phyloP scores from a whole-genome alignment of 441 rosid species.

The Capsella rubella region DNA sequence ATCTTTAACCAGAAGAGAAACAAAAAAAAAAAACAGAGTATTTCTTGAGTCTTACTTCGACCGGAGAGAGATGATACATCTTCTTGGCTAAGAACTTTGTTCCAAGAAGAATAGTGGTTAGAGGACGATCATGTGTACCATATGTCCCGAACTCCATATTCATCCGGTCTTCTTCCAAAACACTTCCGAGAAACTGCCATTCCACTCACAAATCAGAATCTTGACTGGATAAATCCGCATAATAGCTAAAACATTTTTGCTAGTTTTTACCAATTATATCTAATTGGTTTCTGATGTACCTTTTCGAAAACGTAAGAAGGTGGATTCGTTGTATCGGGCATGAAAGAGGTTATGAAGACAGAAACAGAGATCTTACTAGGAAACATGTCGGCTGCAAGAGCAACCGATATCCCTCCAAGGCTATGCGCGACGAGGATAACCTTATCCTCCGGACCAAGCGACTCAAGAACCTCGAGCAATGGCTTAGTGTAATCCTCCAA shows the following conservation, averaged over 20 bases:
- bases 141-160: conserved; percentile 11
- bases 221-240: neutral
- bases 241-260: neutral
- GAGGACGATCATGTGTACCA: conserved; percentile 29
- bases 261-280: no score
- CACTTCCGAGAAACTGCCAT: neutral
- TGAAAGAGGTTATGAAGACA: conserved; percentile 63
- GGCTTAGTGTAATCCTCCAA: conserved; percentile 55
- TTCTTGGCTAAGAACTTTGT: conserved; percentile 31
- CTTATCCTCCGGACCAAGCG: conserved; percentile 47
- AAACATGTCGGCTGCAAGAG: conserved; percentile 67
- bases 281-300: conserved; percentile 17
- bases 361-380: conserved; percentile 61
- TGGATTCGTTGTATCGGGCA: conserved; percentile 56
- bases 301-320: conserved; percentile 32
- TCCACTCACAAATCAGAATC: neutral
- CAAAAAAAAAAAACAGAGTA: neutral
- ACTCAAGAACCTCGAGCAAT: conserved; percentile 54
- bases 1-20: neutral
- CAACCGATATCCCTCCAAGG: conserved; percentile 57
- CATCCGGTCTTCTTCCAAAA: conserved; percentile 6
- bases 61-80: conserved; percentile 36
- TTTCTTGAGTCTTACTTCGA: conserved; percentile 32
- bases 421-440: conserved; percentile 76
- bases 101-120: conserved; percentile 26